Evolutionary conservation across 176 grass and related monocot species (phyloP).

Genomic region (Triticum timopheevii): DNA sequence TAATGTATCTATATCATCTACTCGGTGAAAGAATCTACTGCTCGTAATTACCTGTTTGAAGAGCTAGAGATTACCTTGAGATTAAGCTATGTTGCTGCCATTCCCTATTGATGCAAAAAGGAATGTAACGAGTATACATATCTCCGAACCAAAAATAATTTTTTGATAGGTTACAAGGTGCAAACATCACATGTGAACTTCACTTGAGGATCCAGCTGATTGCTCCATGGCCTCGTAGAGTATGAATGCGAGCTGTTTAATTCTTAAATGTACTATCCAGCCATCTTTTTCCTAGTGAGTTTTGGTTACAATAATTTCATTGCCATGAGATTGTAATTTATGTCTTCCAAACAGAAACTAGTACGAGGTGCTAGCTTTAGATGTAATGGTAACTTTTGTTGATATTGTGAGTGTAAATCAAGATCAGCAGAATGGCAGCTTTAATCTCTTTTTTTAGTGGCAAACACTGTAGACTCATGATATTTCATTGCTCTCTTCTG

Average conservation of each 20-base stretch:
- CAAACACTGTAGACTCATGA: neutral
- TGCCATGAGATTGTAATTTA: neutral
- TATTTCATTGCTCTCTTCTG: constrained; percentile 33
- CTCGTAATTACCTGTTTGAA: neutral
- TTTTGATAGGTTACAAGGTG: neutral
- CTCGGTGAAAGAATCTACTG: neutral
- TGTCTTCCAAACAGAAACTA: neutral
- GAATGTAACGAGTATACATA: neutral
- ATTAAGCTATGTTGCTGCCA: neutral
- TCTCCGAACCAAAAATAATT: neutral
- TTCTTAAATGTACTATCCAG: neutral
- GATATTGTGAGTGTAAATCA: neutral
- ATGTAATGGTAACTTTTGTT: neutral
- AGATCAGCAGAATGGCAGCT: constrained; percentile 1
- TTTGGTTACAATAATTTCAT: constrained; percentile 3
- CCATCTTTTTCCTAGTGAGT: neutral
- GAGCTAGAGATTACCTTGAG: constrained; percentile 3
- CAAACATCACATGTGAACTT: neutral
- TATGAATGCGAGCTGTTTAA: neutral
- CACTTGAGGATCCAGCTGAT: neutral
- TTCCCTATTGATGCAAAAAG: too few relatives aligned
- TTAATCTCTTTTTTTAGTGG: neutral
- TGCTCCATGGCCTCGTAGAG: neutral
- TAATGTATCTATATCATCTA: neutral
- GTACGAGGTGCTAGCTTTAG: neutral